Conservation (phyloP, 176 grass and related monocot genomes). For the Lolium multiflorum region DNA sequence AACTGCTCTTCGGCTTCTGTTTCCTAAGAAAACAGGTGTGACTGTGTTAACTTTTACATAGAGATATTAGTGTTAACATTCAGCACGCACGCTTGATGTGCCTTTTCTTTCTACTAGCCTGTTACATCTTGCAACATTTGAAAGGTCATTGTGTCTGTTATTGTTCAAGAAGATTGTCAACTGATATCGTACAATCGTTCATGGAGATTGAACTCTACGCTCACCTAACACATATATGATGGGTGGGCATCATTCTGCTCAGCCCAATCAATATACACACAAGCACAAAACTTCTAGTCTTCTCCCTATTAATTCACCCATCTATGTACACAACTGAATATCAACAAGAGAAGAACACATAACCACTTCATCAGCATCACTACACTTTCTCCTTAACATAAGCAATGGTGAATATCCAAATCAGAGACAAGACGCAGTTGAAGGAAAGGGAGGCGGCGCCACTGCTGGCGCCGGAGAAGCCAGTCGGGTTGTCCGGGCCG, state of each 20-base stretch:
- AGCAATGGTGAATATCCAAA: conserved; percentile 62
- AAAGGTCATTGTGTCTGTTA: not conserved
- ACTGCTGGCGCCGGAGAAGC: conserved; percentile 32
- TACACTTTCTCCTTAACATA: conserved; percentile 58
- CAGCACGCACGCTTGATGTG: not conserved
- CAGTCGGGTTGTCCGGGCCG: conserved; percentile 54
- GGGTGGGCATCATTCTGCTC: conserved; percentile 40
- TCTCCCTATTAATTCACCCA: conserved; percentile 22
- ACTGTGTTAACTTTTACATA: not conserved
- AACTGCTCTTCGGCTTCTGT: not conserved
- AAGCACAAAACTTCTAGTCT: conserved; percentile 46
- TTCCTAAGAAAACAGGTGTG: not conserved
- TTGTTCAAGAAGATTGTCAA: not conserved
- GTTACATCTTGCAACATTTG: not conserved
- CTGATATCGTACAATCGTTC: conserved; percentile 21
- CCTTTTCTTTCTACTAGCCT: not conserved
- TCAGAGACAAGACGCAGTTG: conserved; percentile 50
- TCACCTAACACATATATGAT: conserved; percentile 38
- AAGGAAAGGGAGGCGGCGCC: conserved; percentile 39
- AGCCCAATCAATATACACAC: not conserved
- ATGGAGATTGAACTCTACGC: conserved; percentile 32
- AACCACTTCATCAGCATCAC: not conserved
- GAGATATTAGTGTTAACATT: not conserved
- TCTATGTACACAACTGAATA: conserved; percentile 45
- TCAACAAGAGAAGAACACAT: not conserved